These are phyloP conservation scores for Phytophthora palmivora DNA, from an alignment of 352 stramenopile species.

Conservation along the genomic window DNA sequence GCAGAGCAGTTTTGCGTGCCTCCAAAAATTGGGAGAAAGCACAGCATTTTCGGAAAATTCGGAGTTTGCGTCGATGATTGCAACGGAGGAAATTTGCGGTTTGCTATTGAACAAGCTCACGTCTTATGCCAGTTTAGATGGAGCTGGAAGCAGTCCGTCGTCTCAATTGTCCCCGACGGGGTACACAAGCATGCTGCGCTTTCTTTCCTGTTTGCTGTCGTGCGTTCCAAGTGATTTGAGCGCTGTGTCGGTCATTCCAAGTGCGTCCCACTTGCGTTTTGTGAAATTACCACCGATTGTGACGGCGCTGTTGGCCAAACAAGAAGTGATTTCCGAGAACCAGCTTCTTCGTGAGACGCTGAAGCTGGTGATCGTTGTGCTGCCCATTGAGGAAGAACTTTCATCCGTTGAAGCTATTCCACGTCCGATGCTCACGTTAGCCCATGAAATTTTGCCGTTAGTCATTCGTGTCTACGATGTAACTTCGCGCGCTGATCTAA, in stretches of 20 bases:
- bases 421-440: conserved; percentile 38
- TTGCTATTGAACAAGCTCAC: conserved; percentile 45
- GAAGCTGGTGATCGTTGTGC: conserved; percentile 58
- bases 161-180: conserved; percentile 34
- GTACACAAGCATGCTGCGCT: conserved; percentile 54
- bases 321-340: conserved; percentile 52
- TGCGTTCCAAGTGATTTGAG: conserved; percentile 33
- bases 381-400: conserved; percentile 50
- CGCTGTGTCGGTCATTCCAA: conserved; percentile 5
- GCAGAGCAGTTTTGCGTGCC: conserved; percentile 52
- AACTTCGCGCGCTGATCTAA: conserved; percentile 53
- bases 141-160: neutral
- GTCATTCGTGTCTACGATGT: conserved; percentile 67
- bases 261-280: conserved; percentile 47
- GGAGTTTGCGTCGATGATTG: conserved; percentile 47
- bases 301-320: conserved; percentile 47
- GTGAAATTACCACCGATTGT: conserved; percentile 53
- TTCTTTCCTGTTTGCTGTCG: conserved; percentile 49
- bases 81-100: conserved; percentile 49
- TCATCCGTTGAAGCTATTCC: conserved; percentile 25
- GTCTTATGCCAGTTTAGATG: conserved; percentile 32
- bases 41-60: conserved; percentile 42
- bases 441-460: conserved; percentile 52
- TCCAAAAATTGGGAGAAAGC: conserved; percentile 62
- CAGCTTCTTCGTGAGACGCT: conserved; percentile 61